Evolutionary conservation across 2,329 filamentous ascomycete species (phyloP).

Genomic region (Helotiales sp.): DNA sequence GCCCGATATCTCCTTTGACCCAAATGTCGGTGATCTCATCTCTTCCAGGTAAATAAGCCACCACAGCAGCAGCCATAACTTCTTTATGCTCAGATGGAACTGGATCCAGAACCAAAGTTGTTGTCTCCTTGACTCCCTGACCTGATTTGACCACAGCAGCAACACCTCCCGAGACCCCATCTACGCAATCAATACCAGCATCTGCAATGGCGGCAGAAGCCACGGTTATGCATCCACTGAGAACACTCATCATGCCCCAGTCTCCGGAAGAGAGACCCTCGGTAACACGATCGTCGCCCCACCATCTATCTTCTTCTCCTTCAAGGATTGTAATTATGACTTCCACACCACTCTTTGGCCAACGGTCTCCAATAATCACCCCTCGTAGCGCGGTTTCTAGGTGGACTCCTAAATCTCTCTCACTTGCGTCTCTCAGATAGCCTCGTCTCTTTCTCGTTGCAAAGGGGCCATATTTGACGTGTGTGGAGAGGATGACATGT

Average conservation of each 20-base stretch:
- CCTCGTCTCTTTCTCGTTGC: conserved; percentile 80
- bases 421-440: conserved; percentile 81
- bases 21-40: conserved; percentile 95
- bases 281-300: conserved; percentile 54
- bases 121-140: conserved; percentile 30
- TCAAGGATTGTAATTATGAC: conserved; percentile 91
- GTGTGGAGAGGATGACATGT: conserved; percentile 86
- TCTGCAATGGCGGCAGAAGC: conserved; percentile 91
- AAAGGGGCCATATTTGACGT: conserved; percentile 96
- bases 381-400: conserved; percentile 88
- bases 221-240: conserved; percentile 90
- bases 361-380: conserved; percentile 87
- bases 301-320: conserved; percentile 79
- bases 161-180: conserved; percentile 85
- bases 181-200: conserved; percentile 93
- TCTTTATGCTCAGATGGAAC: conserved; percentile 76
- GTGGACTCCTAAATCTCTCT: conserved; percentile 88
- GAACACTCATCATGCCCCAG: conserved; percentile 88
- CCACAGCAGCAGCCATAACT: conserved; percentile 80
- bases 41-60: conserved; percentile 81
- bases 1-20: conserved; percentile 72
- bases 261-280: conserved; percentile 58
- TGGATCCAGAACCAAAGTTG: conserved; percentile 71
- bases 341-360: conserved; percentile 99
- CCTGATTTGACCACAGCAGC: conserved; percentile 66